Conservation (phyloP, 2,329 filamentous ascomycete genomes). For the Cylindrodendrum hubeiense region DNA sequence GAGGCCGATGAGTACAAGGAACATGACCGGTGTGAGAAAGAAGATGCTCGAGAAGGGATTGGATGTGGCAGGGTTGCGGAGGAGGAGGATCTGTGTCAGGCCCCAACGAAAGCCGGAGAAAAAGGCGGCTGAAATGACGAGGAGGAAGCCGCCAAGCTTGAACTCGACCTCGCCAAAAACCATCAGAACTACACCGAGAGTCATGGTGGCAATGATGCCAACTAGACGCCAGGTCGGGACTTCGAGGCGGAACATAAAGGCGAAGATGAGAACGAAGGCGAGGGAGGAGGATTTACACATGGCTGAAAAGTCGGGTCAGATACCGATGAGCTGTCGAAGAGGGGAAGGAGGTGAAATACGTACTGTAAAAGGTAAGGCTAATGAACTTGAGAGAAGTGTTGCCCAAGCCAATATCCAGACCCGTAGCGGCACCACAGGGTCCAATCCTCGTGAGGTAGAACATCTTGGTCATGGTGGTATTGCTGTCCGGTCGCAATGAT, state of each 20-base stretch:
- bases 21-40: constrained; percentile 98
- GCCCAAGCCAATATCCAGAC: constrained; percentile 93
- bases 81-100: constrained; percentile 95
- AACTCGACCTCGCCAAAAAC: constrained; percentile 95
- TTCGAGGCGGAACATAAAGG: constrained; percentile 93
- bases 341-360: constrained; percentile 44
- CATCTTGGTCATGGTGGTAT: constrained; percentile 82
- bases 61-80: constrained; percentile 92
- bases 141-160: constrained; percentile 84
- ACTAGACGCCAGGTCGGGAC: constrained; percentile 87
- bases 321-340: not conserved
- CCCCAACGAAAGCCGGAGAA: constrained; percentile 98
- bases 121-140: constrained; percentile 93
- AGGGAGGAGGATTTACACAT: constrained; percentile 99
- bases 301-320: constrained; percentile 58
- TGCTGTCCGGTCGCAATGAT: constrained; percentile 76
- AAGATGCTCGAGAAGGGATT: constrained; percentile 98
- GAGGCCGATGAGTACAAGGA: constrained; percentile 81
- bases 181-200: constrained; percentile 95
- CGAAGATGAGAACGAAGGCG: constrained; percentile 94
- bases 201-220: constrained; percentile 92
- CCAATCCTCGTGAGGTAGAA: constrained; percentile 95
- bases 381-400: constrained; percentile 98
- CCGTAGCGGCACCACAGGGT: constrained; percentile 92
- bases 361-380: constrained; percentile 94